A percentile compares a stretch with the other conserved stretches of the same genome.
phyloP scores from a whole-genome alignment of 108 stramenopile genomes.

The Epipyxis sp. region DNA sequence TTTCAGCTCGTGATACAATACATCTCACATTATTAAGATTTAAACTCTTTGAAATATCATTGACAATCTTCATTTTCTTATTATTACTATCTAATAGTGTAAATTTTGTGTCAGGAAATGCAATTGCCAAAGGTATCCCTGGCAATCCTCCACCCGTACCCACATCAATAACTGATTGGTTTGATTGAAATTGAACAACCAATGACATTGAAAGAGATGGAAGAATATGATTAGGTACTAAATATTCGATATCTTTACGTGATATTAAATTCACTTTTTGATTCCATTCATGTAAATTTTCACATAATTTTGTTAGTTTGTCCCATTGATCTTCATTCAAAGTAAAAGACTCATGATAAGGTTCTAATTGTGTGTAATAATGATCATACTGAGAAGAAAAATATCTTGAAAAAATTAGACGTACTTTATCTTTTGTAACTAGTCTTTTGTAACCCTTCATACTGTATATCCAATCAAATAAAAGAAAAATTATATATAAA shows the following conservation, averaged over 20 bases:
- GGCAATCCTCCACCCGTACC: conserved; percentile 78
- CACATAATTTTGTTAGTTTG: neutral
- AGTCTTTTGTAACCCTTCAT: no score
- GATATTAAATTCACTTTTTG: conserved; percentile 71
- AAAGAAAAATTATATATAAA: no score
- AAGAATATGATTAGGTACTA: conserved; percentile 60
- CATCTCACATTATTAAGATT: conserved; percentile 46
- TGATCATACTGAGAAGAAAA: no score
- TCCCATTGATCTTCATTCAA: no score
- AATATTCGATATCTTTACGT: conserved; percentile 59
- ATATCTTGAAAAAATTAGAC: no score
- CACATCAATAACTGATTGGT: conserved; percentile 44
- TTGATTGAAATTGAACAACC: conserved; percentile 36
- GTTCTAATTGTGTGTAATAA: no score
- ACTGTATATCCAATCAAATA: no score
- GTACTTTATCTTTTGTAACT: no score
- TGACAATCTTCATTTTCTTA: conserved; percentile 65
- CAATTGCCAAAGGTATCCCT: conserved; percentile 76
- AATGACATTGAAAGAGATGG: conserved; percentile 65
- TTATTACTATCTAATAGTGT: conserved; percentile 70
- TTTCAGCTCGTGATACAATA: conserved; percentile 46
- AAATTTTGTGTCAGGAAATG: conserved; percentile 64
- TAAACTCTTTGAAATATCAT: conserved; percentile 44
- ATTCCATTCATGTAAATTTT: conserved; percentile 65
- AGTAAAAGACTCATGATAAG: no score